These are phyloP conservation scores for Corylus avellana DNA, from an alignment of 306 rosid genomes.

Conservation along the genomic window DNA sequence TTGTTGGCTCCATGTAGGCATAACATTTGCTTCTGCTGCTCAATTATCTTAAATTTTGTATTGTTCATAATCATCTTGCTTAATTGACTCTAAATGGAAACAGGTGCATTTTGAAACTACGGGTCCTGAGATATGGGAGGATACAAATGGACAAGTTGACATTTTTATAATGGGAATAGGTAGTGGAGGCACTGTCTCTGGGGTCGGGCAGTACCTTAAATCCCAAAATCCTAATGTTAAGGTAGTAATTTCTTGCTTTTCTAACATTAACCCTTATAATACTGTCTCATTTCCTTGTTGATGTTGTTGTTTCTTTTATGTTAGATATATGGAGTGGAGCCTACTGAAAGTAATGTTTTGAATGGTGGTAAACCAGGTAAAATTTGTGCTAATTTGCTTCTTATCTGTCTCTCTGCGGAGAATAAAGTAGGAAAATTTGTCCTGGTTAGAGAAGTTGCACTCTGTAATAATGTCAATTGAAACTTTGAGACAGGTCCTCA, in stretches of 20 bases:
- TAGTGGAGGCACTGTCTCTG: constrained; percentile 95
- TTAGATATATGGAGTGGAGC: constrained; percentile 90
- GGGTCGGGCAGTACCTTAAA: constrained; percentile 95
- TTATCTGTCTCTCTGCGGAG: background rate
- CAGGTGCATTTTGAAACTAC: constrained; percentile 97
- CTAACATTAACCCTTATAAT: background rate
- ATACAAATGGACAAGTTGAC: constrained; percentile 87
- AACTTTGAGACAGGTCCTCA: constrained; percentile 75
- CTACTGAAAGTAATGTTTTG: constrained; percentile 79
- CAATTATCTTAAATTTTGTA: background rate
- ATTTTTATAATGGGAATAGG: constrained; percentile 99
- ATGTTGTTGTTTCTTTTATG: constrained; percentile 16
- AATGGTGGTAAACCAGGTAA: constrained; percentile 97
- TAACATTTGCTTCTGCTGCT: background rate
- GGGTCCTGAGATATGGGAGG: constrained; percentile 99
- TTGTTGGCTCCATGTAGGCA: background rate
- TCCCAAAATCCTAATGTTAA: constrained; percentile 81
- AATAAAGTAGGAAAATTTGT: background rate
- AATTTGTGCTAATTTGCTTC: background rate
- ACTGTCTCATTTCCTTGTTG: constrained; percentile 16
- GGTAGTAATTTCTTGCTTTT: constrained; percentile 45
- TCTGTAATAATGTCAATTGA: constrained; percentile 20
- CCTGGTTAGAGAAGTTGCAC: constrained; percentile 15
- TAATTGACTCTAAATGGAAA: constrained; percentile 19
- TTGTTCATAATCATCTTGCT: background rate